Percentiles rank a stretch among this genome's conserved stretches.
Conservation (phyloP, 768 basidiomycete genomes). For the Auricularia sp. region DNA sequence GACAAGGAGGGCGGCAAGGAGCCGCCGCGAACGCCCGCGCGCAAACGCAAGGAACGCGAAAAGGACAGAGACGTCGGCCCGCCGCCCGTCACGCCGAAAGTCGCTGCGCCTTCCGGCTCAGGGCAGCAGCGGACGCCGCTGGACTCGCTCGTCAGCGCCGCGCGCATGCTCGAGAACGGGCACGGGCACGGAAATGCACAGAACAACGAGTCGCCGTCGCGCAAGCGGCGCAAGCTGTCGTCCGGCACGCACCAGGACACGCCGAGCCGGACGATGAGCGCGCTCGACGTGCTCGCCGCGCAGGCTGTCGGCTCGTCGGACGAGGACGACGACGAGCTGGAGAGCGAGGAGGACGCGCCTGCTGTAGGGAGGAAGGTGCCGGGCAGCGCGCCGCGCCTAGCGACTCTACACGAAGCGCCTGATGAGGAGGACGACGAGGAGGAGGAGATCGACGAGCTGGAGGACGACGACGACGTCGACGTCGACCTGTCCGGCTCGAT, state of each 20-base stretch:
- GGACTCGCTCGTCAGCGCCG: conserved; percentile 51
- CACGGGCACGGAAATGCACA: conserved; percentile 23
- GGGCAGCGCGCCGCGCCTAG: background rate
- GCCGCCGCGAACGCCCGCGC: no score
- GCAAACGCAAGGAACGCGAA: no score
- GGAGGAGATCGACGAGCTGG: no score
- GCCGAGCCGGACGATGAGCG: conserved; percentile 28
- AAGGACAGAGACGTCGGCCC: no score
- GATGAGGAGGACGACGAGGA: no score
- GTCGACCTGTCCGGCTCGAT: no score
- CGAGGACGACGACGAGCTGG: conserved; percentile 21
- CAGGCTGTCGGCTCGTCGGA: conserved; percentile 51
- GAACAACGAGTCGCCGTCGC: conserved; percentile 24
- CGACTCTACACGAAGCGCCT: no score
- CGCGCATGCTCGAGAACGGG: conserved; percentile 43
- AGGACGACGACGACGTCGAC: no score
- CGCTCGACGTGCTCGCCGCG: conserved; percentile 64
- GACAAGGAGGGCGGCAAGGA: conserved; percentile 5
- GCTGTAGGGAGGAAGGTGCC: background rate
- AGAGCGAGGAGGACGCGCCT: conserved; percentile 13
- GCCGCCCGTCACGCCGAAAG: no score
- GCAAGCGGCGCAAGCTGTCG: conserved; percentile 28
- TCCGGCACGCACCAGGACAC: conserved; percentile 4
- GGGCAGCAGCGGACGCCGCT: conserved; percentile 34
- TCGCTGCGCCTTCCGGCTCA: conserved; percentile 1